phyloP scores from a whole-genome alignment of 257 asterid species.

The Solanum appendiculatum region DNA sequence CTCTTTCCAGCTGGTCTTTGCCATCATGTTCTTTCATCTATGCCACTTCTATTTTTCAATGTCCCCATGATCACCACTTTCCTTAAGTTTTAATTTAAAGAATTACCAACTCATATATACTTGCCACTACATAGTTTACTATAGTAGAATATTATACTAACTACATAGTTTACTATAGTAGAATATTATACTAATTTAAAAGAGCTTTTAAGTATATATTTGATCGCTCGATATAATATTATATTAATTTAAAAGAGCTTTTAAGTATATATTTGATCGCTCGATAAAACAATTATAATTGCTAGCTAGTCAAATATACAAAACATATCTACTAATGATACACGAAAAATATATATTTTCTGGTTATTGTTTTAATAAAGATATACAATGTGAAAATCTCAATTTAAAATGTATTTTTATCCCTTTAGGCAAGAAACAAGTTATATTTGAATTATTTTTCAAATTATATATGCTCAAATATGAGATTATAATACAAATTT shows the following conservation, averaged over 20 bases:
- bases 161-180: background rate
- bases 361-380: background rate
- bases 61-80: background rate
- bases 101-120: background rate
- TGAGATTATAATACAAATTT: background rate
- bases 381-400: background rate
- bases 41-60: background rate
- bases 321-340: background rate
- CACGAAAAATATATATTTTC: no score
- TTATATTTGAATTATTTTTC: background rate
- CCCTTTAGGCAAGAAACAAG: background rate
- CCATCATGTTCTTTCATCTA: background rate
- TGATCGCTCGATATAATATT: background rate
- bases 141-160: background rate
- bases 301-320: background rate
- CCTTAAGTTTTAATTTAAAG: background rate
- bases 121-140: background rate
- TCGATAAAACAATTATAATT: background rate
- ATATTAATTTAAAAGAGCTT: background rate
- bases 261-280: background rate
- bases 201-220: background rate
- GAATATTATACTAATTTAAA: background rate
- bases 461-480: background rate
- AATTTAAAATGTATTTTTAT: no score
- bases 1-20: background rate